phyloP scores from a whole-genome alignment of 257 asterid genomes.

The Agastache rugosa region DNA sequence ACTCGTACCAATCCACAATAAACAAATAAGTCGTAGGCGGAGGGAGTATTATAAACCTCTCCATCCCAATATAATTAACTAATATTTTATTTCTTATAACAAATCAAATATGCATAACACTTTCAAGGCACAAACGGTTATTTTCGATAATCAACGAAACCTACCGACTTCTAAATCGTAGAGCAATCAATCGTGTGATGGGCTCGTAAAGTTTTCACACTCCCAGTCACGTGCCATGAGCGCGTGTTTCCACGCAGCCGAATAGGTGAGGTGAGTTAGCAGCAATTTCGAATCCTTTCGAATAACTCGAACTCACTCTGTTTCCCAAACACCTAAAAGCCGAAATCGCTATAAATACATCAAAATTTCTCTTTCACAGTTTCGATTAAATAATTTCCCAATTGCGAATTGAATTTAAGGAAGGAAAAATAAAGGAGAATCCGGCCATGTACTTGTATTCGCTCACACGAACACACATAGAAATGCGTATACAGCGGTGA shows the following conservation, averaged over 20 bases:
- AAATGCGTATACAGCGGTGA: slow-evolving; percentile 35
- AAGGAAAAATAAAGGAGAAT: slow-evolving; percentile 1
- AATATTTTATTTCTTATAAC: too few relatives aligned
- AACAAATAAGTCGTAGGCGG: too few relatives aligned
- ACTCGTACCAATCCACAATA: too few relatives aligned
- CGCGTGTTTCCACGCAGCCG: slow-evolving; percentile 28
- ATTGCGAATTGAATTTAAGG: neutral
- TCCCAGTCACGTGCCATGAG: neutral
- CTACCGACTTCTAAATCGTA: neutral
- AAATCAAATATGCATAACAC: too few relatives aligned
- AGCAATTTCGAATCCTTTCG: slow-evolving; percentile 17
- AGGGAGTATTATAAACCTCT: too few relatives aligned
- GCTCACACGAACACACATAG: slow-evolving; percentile 27
- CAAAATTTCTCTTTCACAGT: slow-evolving; percentile 30
- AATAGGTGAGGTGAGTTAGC: slow-evolving; percentile 22
- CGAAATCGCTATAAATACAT: slow-evolving; percentile 21
- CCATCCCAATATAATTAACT: too few relatives aligned
- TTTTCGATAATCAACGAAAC: neutral
- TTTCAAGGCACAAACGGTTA: too few relatives aligned
- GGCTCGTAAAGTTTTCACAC: neutral
- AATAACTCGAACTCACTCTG: neutral
- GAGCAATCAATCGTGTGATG: neutral
- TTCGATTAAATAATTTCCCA: slow-evolving; percentile 28
- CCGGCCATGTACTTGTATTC: slow-evolving; percentile 42
- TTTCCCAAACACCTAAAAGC: slow-evolving; percentile 6